Base-by-base conservation (phyloP, 345 rosid species). In the Physaria fendleri region DNA sequence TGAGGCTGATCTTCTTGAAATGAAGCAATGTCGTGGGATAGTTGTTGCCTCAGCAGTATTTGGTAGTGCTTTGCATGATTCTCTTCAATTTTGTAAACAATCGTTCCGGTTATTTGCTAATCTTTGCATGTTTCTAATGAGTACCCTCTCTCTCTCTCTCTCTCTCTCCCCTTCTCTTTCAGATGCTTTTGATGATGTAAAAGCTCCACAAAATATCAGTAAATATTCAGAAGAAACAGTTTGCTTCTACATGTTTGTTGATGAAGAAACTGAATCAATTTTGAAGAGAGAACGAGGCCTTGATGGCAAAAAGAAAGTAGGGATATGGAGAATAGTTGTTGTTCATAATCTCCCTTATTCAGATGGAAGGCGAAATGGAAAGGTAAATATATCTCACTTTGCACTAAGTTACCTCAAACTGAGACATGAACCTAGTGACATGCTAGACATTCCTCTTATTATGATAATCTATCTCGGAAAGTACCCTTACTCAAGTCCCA, bases 11-110 rank as follows among this genome's bases (percentile, higher is more conserved):
- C 83, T 94, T 69, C 82, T 78, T 67, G 85, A 81, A 21, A 94
- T 94, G 99, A 88, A 84, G 68, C 84, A 81, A 66, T 94, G 97
- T 66, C 72, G 53, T 50, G 95, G 96, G 46, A 78, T 94, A 66
- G 95, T 90, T 62, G 99, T 94, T 76, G 85, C 89, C 22, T 90
- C 99, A 38, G 97, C 99, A 53, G 88, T 94, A 64, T 94, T 94
- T 65, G 96, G 99, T 94, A 87, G 20, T 35, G 54, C 64, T 68
- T 64, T 4, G 18, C 50, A 5, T 68, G 44, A 22, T 55, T 17
- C 27, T 39, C 39, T 50, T 62, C 37, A 40, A n/a, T 38, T 50
- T 23, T 60, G 34, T 41, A 35, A 18, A 17, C 20, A 5, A 53
- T 14, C 6, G 2, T 13, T 28, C 15, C 8, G 6, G 40, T 64